Evolutionary conservation across 805 yeast species (phyloP).

Genomic region (Saccharomycopsis fermentans): DNA sequence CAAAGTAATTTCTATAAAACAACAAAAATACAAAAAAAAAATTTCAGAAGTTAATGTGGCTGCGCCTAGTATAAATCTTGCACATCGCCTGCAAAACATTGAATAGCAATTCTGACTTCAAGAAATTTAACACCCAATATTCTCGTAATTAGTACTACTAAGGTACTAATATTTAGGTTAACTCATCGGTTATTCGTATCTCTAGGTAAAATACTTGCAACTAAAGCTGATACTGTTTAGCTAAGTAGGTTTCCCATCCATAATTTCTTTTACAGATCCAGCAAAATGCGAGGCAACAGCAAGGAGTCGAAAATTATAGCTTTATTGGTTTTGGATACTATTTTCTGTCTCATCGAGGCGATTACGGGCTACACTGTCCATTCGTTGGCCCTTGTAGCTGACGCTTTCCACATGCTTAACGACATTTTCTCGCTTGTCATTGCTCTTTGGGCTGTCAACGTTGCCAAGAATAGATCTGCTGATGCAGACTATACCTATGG

Average conservation of each 20-base stretch:
- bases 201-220: background rate
- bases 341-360: conserved; percentile 78
- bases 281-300: background rate
- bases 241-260: background rate
- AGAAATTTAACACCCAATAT: background rate
- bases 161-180: background rate
- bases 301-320: conserved; percentile 68
- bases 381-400: conserved; percentile 90
- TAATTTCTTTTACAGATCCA: background rate
- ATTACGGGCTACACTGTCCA: conserved; percentile 84
- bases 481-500: conserved; percentile 92
- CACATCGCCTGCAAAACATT: background rate
- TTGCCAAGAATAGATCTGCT: conserved; percentile 70
- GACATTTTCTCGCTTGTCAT: conserved; percentile 83
- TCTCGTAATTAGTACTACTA: too few relatives aligned
- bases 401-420: conserved; percentile 95
- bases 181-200: background rate
- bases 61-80: background rate
- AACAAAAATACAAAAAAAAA: background rate
- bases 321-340: conserved; percentile 63
- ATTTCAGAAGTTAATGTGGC: background rate
- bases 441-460: conserved; percentile 94
- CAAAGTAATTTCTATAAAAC: background rate
- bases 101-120: background rate
- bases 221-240: background rate